Base-by-base conservation (phyloP, 768 basidiomycete genomes). In the Lactifluus piperatus region DNA sequence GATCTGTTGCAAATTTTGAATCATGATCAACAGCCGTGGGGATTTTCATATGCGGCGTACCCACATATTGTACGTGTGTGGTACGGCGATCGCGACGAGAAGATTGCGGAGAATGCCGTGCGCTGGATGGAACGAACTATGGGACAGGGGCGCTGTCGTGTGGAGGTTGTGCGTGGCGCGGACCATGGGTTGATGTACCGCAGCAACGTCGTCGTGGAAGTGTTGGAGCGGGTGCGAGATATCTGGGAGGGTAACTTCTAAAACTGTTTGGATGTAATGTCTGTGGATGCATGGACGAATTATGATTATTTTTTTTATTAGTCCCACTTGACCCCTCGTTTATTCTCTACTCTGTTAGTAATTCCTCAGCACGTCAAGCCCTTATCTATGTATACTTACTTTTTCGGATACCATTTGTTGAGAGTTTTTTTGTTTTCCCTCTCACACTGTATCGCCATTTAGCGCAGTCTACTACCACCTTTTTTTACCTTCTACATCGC, bases 131-230 rank as follows among this genome's bases (percentile, higher is more conserved):
- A 94, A 71, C 82, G 81, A 62, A 82, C 80, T 36, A 90, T 94
- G 88, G 80, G 83, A 20, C 78, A 79, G 45, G 84, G 84, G 41
- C 75, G 78, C 57, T 95, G 93, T 69, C 75, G 77, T 45, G 83
- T 99, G 37, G 82, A 85, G 67, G 84, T 97, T 43, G 84, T 94
- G 54, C 83, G 81, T 66, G 90, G 90, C 37, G 94, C 91, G 20
- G 93, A 93, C 65, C 95, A 99, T 71, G 86, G 84, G 51, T 76
- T 99, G 54, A 92, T 99, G 91, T 97, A 93, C 72, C 86, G 85
- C 69, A 88, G 87, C 69, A 79, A 80, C 57, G 88, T 93, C 32
- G 88, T 94, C 53, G 82, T 94, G 27, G 91, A 94, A 63, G 88
- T 89, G 34, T 72, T 94, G 45, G 91, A 94, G 71, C 77, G 79